Evolutionary conservation across 345 rosid genomes (phyloP).

Genomic region (Eucalyptus guilfoylei): DNA sequence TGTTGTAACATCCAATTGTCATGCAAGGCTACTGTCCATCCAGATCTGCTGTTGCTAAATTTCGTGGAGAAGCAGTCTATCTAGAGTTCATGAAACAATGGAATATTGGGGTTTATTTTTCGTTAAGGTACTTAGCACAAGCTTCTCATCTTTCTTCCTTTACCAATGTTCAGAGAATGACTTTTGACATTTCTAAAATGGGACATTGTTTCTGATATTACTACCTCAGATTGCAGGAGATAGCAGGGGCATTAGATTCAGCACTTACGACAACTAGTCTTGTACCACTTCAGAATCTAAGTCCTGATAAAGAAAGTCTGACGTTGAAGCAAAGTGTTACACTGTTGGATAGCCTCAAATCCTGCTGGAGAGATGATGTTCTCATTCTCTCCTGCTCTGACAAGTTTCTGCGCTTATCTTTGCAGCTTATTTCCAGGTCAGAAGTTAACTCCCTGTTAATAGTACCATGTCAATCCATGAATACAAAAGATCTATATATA

Average conservation of each 20-base stretch:
- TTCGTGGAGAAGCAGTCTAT: constrained; percentile 64
- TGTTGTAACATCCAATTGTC: constrained; percentile 26
- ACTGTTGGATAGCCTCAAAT: constrained; percentile 75
- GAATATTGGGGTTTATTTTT: constrained; percentile 93
- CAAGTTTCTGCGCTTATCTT: constrained; percentile 92
- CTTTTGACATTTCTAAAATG: not conserved
- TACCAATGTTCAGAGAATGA: not conserved
- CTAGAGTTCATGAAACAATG: constrained; percentile 90
- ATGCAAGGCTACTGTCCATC: constrained; percentile 95
- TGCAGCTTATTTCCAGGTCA: constrained; percentile 91
- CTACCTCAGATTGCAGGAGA: constrained; percentile 84
- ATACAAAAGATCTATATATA: not conserved
- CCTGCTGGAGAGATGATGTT: constrained; percentile 96
- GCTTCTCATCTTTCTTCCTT: not conserved
- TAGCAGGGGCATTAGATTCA: constrained; percentile 88
- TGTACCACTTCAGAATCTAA: constrained; percentile 41
- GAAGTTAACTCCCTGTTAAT: not conserved
- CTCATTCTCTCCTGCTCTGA: constrained; percentile 82
- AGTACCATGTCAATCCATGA: not conserved
- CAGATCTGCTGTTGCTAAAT: constrained; percentile 82
- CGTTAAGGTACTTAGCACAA: constrained; percentile 55
- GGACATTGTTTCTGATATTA: not conserved
- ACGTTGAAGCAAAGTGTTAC: constrained; percentile 65
- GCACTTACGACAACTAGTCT: constrained; percentile 59
- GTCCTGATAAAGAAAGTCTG: constrained; percentile 31